Conservation (phyloP, 805 yeast genomes). For the Starmera caribaea region DNA sequence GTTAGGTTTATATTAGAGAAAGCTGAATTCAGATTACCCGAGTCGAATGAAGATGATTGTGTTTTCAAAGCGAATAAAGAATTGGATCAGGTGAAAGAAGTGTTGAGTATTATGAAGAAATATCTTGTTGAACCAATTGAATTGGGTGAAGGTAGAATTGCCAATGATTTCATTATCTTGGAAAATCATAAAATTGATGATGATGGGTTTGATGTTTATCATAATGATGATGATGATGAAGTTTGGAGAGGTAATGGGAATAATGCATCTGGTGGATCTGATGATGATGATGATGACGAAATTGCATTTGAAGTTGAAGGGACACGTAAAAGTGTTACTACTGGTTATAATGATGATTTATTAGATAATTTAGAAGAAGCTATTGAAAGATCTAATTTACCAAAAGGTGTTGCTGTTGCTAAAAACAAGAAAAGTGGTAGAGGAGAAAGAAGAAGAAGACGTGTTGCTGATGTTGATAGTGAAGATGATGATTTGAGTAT, state of each 20-base stretch:
- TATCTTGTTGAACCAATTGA: slow-evolving; percentile 28
- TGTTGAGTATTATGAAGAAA: slow-evolving; percentile 28
- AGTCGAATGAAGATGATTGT: slow-evolving; percentile 28
- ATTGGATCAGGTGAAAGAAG: slow-evolving; percentile 23
- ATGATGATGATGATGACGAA: slow-evolving; percentile 31
- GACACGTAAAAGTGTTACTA: slow-evolving; percentile 1
- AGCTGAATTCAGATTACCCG: slow-evolving; percentile 38
- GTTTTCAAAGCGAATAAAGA: slow-evolving; percentile 25
- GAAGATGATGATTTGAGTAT: slow-evolving; percentile 5
- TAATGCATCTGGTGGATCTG: slow-evolving; percentile 26
- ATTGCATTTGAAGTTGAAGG: slow-evolving; percentile 25
- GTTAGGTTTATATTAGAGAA: slow-evolving; percentile 36
- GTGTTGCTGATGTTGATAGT: slow-evolving; percentile 1
- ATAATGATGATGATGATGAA: slow-evolving; percentile 27
- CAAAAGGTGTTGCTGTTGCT: slow-evolving; percentile 15
- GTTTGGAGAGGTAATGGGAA: slow-evolving; percentile 17
- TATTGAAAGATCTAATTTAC: slow-evolving; percentile 4
- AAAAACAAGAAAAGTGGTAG: slow-evolving; percentile 5
- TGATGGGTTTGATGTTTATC: slow-evolving; percentile 25
- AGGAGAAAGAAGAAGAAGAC: slow-evolving; percentile 7
- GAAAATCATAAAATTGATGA: slow-evolving; percentile 14
- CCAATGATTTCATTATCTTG: slow-evolving; percentile 22
- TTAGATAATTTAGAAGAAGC: slow-evolving; percentile 11
- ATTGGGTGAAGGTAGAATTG: slow-evolving; percentile 25
- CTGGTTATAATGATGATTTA: slow-evolving; percentile 11